Percentiles rank a stretch among this genome's conserved stretches.
These are phyloP conservation scores for Paratinospora sagittata DNA, from an alignment of 164 flowering plant genomes.

Conservation along the genomic window DNA sequence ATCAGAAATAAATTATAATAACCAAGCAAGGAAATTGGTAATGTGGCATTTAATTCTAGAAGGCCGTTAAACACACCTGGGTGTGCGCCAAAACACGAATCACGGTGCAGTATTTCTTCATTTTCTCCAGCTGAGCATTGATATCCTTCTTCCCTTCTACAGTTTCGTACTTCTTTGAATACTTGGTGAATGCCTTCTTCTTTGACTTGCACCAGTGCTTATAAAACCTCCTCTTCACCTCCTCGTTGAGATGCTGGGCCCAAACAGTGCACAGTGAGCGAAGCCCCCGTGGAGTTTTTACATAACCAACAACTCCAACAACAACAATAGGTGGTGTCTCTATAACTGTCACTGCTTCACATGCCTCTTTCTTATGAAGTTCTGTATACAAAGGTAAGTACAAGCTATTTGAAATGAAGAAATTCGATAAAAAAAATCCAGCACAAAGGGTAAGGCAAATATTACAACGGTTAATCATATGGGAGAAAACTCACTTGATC, in stretches of 20 bases:
- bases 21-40: neutral
- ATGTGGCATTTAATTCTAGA: neutral
- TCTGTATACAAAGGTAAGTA: slow-evolving; percentile 23
- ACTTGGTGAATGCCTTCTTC: slow-evolving; percentile 64
- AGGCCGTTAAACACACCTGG: slow-evolving; percentile 29
- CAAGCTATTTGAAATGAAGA: neutral
- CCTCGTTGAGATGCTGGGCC: slow-evolving; percentile 79
- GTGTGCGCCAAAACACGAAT: slow-evolving; percentile 75
- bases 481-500: slow-evolving; percentile 46
- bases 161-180: slow-evolving; percentile 55
- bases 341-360: slow-evolving; percentile 64
- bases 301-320: slow-evolving; percentile 64
- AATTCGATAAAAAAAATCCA: neutral
- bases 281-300: slow-evolving; percentile 59
- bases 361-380: slow-evolving; percentile 75
- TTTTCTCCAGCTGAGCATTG: slow-evolving; percentile 50
- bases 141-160: slow-evolving; percentile 65
- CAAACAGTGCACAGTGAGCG: slow-evolving; percentile 54
- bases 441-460: neutral
- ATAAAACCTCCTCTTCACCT: slow-evolving; percentile 60
- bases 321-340: slow-evolving; percentile 68
- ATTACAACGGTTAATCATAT: neutral
- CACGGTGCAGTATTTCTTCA: slow-evolving; percentile 59
- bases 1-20: neutral
- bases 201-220: slow-evolving; percentile 68